Evolutionary conservation across 2,329 filamentous ascomycete species (phyloP).

Genomic region (Ascochyta lentis): DNA sequence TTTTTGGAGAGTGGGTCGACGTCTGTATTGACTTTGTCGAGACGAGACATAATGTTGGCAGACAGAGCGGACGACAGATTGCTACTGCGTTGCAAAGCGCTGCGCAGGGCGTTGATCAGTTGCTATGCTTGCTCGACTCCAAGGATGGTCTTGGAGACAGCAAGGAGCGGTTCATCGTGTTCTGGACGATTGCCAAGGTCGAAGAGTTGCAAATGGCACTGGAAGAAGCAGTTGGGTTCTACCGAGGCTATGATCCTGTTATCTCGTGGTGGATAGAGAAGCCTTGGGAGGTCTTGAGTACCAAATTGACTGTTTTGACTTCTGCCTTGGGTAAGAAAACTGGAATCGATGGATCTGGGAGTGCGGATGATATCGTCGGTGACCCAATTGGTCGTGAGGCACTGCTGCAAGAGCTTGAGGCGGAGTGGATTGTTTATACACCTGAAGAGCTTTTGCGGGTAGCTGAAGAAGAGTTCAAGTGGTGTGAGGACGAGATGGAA

Average conservation of each 20-base stretch:
- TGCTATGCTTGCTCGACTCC: not conserved
- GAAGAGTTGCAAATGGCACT: constrained; percentile 52
- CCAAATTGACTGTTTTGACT: constrained; percentile 47
- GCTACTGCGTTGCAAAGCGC: constrained; percentile 5
- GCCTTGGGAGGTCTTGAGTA: constrained; percentile 53
- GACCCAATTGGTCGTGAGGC: constrained; percentile 63
- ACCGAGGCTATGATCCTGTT: constrained; percentile 61
- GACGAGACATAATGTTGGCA: constrained; percentile 7
- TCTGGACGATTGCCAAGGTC: constrained; percentile 56
- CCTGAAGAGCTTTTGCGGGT: constrained; percentile 63
- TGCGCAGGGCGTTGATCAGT: not conserved
- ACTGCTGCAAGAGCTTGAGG: constrained; percentile 60
- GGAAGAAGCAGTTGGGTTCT: constrained; percentile 59
- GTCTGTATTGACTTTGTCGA: constrained; percentile 1
- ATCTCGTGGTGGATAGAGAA: constrained; percentile 64
- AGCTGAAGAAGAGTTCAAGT: constrained; percentile 59
- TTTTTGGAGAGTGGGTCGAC: constrained; percentile 3
- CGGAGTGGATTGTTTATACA: constrained; percentile 65
- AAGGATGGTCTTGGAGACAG: not conserved
- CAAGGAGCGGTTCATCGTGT: constrained; percentile 44
- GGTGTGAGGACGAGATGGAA: constrained; percentile 64
- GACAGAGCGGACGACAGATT: constrained; percentile 3
- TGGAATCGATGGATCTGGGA: constrained; percentile 54
- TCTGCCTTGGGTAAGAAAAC: constrained; percentile 52
- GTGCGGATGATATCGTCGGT: constrained; percentile 61